Evolutionary conservation across 768 basidiomycete genomes (phyloP).

Genomic region (Jaapia argillacea): DNA sequence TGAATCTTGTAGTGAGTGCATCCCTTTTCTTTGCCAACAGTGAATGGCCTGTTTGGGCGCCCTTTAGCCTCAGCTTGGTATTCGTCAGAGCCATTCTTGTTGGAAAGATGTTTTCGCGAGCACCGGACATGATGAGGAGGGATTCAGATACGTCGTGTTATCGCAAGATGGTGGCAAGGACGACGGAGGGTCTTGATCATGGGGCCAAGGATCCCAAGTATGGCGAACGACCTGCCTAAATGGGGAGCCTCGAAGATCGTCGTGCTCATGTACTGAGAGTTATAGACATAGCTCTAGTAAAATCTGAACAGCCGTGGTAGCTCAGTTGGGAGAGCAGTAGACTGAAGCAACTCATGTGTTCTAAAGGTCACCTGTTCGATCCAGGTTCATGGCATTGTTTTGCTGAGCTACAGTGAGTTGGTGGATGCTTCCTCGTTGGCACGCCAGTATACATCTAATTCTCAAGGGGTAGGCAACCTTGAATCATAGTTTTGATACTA

Average conservation of each 20-base stretch:
- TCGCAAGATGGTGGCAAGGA: neutral
- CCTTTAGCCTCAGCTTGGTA: conserved; percentile 82
- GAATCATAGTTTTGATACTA: no score
- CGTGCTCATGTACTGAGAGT: no score
- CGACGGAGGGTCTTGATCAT: no score
- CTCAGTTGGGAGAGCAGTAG: conserved; percentile 72
- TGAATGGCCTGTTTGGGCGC: conserved; percentile 92
- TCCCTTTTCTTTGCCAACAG: conserved; percentile 96
- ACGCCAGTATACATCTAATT: no score
- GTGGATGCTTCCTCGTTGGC: no score
- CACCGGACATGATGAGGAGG: conserved; percentile 61
- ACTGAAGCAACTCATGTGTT: conserved; percentile 40
- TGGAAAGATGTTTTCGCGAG: conserved; percentile 91
- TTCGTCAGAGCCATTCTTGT: conserved; percentile 96
- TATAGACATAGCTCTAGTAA: no score
- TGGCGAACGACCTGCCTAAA: neutral
- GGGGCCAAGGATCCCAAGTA: no score
- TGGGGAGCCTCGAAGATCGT: no score
- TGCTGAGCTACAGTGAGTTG: no score
- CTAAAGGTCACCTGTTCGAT: conserved; percentile 76
- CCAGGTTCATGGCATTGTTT: conserved; percentile 62
- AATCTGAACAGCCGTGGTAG: conserved; percentile 38
- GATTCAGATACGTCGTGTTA: neutral
- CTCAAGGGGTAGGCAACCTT: no score
- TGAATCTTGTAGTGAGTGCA: conserved; percentile 89